A percentile compares a stretch with the other conserved stretches of the same genome.
phyloP scores from a whole-genome alignment of 2,329 filamentous ascomycete species.

The Colletotrichum endophyticum region DNA sequence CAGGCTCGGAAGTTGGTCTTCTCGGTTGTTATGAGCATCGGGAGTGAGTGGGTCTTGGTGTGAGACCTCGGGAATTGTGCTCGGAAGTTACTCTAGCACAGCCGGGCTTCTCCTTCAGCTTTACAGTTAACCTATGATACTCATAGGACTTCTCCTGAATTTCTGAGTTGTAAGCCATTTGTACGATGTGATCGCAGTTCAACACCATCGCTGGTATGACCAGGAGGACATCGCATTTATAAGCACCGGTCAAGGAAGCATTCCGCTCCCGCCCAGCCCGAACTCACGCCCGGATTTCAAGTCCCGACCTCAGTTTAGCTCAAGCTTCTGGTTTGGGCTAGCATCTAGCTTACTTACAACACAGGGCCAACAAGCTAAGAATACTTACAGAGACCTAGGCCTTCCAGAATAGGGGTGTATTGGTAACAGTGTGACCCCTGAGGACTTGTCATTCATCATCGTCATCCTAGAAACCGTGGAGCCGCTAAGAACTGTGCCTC shows the following conservation, averaged over 20 bases:
- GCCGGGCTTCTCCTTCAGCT: not conserved
- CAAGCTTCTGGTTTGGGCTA: not conserved
- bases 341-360: fast-evolving
- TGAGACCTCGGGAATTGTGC: not conserved
- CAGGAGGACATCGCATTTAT: fast-evolving
- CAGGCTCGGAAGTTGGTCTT: not conserved
- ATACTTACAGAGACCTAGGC: fast-evolving
- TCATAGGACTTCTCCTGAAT: not conserved
- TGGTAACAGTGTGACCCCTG: not conserved
- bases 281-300: not conserved
- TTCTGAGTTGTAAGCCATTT: not conserved
- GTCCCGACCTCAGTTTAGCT: not conserved
- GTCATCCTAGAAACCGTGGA: not conserved
- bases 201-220: not conserved
- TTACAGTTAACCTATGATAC: not conserved
- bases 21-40: not conserved
- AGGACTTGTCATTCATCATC: not conserved
- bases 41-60: not conserved
- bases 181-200: not conserved
- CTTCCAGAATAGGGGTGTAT: too few relatives aligned
- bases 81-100: not conserved
- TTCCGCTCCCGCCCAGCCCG: not conserved
- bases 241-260: not conserved
- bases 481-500: too few relatives aligned
- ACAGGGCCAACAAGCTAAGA: not conserved